These are phyloP conservation scores for Silene uniflora DNA, from an alignment of 148 eudicot species.

Conservation along the genomic window DNA sequence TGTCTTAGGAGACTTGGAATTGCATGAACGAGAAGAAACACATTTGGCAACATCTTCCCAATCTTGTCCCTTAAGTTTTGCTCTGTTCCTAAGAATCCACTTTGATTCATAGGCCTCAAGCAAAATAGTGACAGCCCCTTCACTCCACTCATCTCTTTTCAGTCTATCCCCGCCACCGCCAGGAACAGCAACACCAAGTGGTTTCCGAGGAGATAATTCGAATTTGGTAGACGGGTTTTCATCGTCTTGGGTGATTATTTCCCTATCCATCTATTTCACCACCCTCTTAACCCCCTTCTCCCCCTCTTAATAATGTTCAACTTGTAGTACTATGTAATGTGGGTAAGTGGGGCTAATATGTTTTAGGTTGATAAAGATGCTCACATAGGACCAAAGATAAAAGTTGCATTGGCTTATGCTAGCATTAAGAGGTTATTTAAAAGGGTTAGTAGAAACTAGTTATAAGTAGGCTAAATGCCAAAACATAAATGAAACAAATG, in stretches of 20 bases:
- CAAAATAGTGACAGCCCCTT: conserved; percentile 71
- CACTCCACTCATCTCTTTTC: conserved; percentile 94
- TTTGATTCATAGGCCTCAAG: conserved; percentile 83
- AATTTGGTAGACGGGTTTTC: conserved; percentile 20
- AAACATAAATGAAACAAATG: conserved; percentile 22
- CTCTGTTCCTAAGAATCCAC: conserved; percentile 80
- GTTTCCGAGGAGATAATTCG: conserved; percentile 36
- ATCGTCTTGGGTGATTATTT: conserved; percentile 30
- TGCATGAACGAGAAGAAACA: conserved; percentile 53
- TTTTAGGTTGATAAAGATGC: conserved; percentile 24
- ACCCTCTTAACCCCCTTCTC: background rate
- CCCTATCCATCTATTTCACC: conserved; percentile 23
- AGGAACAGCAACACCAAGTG: conserved; percentile 8
- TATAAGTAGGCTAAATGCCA: conserved; percentile 33
- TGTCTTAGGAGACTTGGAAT: conserved; percentile 64
- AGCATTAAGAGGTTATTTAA: conserved; percentile 28
- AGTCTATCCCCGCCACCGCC: conserved; percentile 42
- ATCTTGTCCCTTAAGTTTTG: conserved; percentile 88
- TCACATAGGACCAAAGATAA: conserved; percentile 22
- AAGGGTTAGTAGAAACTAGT: conserved; percentile 18
- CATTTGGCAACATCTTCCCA: conserved; percentile 89
- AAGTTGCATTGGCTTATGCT: conserved; percentile 30
- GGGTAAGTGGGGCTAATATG: conserved; percentile 24
- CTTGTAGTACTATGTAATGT: conserved; percentile 21
- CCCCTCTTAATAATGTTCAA: conserved; percentile 2